A percentile compares a stretch with the other conserved stretches of the same genome.
Evolutionary conservation across 345 rosid species (phyloP).

Genomic region (Eucalyptus erythrocorys): DNA sequence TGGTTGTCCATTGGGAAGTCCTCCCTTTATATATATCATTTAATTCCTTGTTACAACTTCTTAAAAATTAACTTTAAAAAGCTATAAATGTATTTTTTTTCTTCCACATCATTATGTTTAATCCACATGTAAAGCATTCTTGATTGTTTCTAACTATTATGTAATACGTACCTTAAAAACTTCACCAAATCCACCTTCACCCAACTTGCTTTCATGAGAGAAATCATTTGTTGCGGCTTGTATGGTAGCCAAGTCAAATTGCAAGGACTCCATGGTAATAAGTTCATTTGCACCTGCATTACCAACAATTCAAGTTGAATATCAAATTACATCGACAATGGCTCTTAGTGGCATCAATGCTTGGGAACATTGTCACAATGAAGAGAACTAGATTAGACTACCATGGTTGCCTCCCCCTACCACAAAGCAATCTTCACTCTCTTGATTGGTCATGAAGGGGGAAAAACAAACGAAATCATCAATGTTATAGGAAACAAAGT

Average conservation of each 20-base stretch:
- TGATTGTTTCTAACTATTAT: background rate
- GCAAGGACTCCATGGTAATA: constrained; percentile 22
- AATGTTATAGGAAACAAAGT: background rate
- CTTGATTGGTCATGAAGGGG: background rate
- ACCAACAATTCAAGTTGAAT: background rate
- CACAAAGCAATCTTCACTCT: background rate
- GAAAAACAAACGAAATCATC: background rate
- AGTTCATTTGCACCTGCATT: constrained; percentile 15
- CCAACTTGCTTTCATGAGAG: constrained; percentile 39
- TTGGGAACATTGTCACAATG: background rate
- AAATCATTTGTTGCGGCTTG: constrained; percentile 38
- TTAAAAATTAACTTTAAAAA: background rate
- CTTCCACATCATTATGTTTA: background rate
- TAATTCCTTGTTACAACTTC: background rate
- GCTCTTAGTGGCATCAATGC: background rate
- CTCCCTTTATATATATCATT: constrained; percentile 6
- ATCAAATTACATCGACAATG: background rate
- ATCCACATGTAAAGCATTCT: background rate
- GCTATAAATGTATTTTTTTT: background rate
- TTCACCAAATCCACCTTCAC: constrained; percentile 66
- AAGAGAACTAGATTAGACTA: background rate
- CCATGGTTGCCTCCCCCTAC: accelerated
- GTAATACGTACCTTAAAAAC: constrained; percentile 36
- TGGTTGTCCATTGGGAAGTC: constrained; percentile 14
- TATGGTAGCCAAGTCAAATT: constrained; percentile 24